Base-by-base conservation (phyloP, 495 filamentous ascomycete genomes). In the Aspergillus sparsus region DNA sequence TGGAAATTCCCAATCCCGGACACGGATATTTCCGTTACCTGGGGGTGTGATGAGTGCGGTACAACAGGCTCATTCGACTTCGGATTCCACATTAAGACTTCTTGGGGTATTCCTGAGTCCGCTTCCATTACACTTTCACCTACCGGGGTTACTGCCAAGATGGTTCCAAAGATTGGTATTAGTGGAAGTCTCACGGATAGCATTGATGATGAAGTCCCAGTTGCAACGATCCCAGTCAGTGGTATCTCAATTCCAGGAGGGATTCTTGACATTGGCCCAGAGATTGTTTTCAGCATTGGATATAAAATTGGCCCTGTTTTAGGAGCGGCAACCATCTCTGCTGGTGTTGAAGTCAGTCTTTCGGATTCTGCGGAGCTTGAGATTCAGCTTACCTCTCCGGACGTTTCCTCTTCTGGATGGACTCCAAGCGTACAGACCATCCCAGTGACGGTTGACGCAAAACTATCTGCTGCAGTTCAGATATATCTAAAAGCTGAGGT, bases 31-130 rank as follows among this genome's bases (percentile, higher is more conserved):
- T 50, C 55, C 3, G 56, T 71, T 3, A 57, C 54, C 6, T 54
- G 69, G 33, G 61, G 56, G 13, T 76, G 71, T 53, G 52, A 51
- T 5, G 55, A 59, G 13, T 78, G 74, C 52, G 62, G 64, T 37
- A 73, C 72, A 2, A 62, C 64, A 33, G 74, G 75, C 27, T 52
- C 65, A 7, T 69, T 78, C 50, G 68, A 76, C 56, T 67, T 76
- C 49, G 62, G 64, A 7, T 70, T 76, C 57, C 64, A 67, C 16
- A 67, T 76, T 27, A 64, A 66, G 21, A 70, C 63, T 10, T 53
- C 62, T 21, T 34, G 65, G 39, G 57, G 51, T 39, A 57, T 74
- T 21, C 72, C 71, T 13, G 63, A 65, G 15, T 67, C 42, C 9
- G 67, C 64, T 10, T 66, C 53, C 1, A 49, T 76, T 16, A 66